Evolutionary conservation across 2,329 filamentous ascomycete genomes (phyloP).

Genomic region (Zasmidium cellare): DNA sequence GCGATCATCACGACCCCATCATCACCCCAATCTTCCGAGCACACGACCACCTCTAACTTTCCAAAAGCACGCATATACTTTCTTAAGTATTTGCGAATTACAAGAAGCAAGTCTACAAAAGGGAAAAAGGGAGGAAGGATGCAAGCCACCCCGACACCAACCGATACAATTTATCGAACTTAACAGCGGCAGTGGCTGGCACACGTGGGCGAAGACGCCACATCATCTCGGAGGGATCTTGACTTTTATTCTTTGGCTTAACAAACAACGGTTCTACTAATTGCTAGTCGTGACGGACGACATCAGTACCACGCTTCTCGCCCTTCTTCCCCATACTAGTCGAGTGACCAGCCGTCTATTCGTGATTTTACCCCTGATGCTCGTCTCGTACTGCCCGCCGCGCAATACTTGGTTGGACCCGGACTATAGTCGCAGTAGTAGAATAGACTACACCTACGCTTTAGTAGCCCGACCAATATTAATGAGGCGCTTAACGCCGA

Average conservation of each 20-base stretch:
- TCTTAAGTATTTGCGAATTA: too few species aligned
- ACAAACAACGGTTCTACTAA: background rate
- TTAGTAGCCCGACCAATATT: slow-evolving; percentile 40
- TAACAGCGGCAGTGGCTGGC: background rate
- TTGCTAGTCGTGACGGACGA: background rate
- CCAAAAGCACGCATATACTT: too few species aligned
- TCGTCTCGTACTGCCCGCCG: background rate
- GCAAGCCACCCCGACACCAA: background rate
- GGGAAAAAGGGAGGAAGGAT: too few species aligned
- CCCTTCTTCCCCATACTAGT: too few species aligned
- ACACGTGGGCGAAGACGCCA: background rate
- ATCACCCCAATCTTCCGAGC: too few species aligned
- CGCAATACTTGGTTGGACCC: background rate
- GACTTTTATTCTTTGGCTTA: background rate
- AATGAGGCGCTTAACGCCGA: slow-evolving; percentile 41
- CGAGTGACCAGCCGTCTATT: too few species aligned
- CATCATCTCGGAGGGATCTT: background rate
- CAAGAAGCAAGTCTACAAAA: too few species aligned
- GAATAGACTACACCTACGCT: slow-evolving; percentile 5
- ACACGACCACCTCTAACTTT: too few species aligned
- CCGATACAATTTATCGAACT: background rate
- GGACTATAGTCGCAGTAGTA: background rate
- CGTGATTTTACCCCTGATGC: too few species aligned
- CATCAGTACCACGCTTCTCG: background rate
- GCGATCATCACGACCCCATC: too few species aligned